Conservation (phyloP, 176 grass and related monocot species). For the Metroxylon sagu region DNA sequence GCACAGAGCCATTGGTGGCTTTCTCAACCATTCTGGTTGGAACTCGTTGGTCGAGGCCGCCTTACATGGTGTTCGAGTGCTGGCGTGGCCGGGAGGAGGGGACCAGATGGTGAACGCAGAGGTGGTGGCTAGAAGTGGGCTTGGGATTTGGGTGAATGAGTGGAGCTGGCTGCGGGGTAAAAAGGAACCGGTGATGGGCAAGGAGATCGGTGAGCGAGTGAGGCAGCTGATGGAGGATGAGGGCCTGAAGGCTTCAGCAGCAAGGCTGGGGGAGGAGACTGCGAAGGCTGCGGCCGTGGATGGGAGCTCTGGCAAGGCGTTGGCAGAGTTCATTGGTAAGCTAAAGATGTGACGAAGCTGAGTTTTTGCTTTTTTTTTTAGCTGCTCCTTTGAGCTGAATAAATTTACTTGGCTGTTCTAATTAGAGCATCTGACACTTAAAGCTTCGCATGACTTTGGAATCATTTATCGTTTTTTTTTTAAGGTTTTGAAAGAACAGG, state of each 20-base stretch:
- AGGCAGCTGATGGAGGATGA: conserved; percentile 41
- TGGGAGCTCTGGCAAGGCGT: conserved; percentile 26
- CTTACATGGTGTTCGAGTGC: conserved; percentile 29
- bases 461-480: too few species aligned
- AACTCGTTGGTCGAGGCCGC: conserved; percentile 51
- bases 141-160: conserved; percentile 43
- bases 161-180: conserved; percentile 52
- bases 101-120: conserved; percentile 49
- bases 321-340: conserved; percentile 25
- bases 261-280: conserved; percentile 7
- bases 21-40: conserved; percentile 64
- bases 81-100: conserved; percentile 39
- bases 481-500: too few species aligned
- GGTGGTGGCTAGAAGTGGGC: conserved; percentile 13
- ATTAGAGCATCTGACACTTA: too few species aligned
- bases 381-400: too few species aligned
- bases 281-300: conserved; percentile 7
- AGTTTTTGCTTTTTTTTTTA: too few species aligned
- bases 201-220: conserved; percentile 30
- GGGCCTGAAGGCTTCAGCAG: conserved; percentile 1
- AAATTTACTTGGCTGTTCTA: too few species aligned
- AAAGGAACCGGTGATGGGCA: conserved; percentile 17
- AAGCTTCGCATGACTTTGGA: too few species aligned
- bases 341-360: neutral
- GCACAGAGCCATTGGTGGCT: conserved; percentile 43